Percentiles rank a stretch among this genome's conserved stretches.
phyloP scores from a whole-genome alignment of 1,284 basidiomycete genomes.

The Trametes sp. region DNA sequence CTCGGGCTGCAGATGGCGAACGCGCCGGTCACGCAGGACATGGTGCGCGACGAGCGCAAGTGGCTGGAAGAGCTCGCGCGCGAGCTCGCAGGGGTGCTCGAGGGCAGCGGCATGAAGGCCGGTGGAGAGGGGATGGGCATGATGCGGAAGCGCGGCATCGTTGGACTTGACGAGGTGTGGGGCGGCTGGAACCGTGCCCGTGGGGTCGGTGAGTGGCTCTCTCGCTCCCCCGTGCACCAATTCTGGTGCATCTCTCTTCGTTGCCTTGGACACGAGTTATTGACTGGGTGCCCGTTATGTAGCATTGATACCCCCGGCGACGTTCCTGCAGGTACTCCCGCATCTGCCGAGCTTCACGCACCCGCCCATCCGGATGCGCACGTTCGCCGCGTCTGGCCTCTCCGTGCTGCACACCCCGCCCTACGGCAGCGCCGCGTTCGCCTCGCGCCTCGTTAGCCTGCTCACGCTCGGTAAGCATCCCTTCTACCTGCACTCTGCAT shows the following conservation, averaged over 20 bases:
- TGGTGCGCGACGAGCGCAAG: conserved; percentile 83
- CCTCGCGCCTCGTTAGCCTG: conserved; percentile 64
- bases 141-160: conserved; percentile 77
- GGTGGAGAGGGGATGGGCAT: conserved; percentile 62
- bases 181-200: conserved; percentile 96
- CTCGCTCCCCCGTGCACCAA: conserved; percentile 2
- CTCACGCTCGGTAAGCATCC: conserved; percentile 52
- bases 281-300: conserved; percentile 2
- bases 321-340: conserved; percentile 78
- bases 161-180: conserved; percentile 96
- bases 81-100: conserved; percentile 83
- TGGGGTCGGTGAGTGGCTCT: conserved; percentile 80
- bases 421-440: conserved; percentile 72
- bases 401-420: conserved; percentile 86
- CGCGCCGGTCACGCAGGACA: conserved; percentile 88
- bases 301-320: conserved; percentile 90
- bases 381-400: conserved; percentile 74
- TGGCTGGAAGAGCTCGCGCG: conserved; percentile 87
- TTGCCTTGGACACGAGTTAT: not conserved
- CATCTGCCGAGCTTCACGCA: conserved; percentile 72
- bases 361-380: conserved; percentile 74
- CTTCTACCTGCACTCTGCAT: not conserved
- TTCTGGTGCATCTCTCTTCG: too few relatives aligned
- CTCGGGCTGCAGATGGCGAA: conserved; percentile 83
- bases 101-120: conserved; percentile 50